Conservation (phyloP, 352 stramenopile species). For the Globisporangium yorkense region DNA sequence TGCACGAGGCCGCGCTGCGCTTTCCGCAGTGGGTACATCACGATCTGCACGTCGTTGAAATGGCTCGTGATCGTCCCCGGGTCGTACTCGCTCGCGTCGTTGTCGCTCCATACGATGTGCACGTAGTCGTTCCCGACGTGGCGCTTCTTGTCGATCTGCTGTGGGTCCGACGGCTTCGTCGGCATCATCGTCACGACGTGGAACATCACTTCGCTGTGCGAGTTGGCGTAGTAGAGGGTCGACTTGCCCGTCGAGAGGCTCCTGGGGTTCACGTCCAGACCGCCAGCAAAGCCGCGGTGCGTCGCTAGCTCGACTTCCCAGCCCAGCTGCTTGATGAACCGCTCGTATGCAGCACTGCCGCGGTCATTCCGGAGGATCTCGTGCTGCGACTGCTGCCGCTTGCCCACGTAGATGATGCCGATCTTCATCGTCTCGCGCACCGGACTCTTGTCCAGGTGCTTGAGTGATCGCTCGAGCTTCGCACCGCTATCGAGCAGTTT, state of each 20-base stretch:
- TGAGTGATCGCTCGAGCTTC: slow-evolving; percentile 76
- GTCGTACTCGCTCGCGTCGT: slow-evolving; percentile 67
- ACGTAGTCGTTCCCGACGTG: slow-evolving; percentile 88
- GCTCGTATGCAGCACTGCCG: slow-evolving; percentile 56
- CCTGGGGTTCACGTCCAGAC: slow-evolving; percentile 73
- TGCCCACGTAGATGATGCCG: slow-evolving; percentile 81
- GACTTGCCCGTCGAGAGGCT: slow-evolving; percentile 69
- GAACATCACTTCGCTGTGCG: slow-evolving; percentile 83
- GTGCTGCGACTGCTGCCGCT: slow-evolving; percentile 65
- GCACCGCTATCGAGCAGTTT: slow-evolving; percentile 66
- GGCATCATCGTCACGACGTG: slow-evolving; percentile 88
- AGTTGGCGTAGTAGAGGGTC: slow-evolving; percentile 79
- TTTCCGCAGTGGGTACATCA: slow-evolving; percentile 71
- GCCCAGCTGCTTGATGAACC: slow-evolving; percentile 68
- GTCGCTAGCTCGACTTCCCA: slow-evolving; percentile 68
- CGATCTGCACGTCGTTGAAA: slow-evolving; percentile 86
- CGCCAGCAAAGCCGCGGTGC: slow-evolving; percentile 71
- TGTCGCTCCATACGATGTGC: slow-evolving; percentile 85
- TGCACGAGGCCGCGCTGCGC: slow-evolving; percentile 63
- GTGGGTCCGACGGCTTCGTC: slow-evolving; percentile 63
- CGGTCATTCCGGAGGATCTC: slow-evolving; percentile 77
- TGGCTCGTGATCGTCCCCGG: slow-evolving; percentile 85
- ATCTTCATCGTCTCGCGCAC: slow-evolving; percentile 89
- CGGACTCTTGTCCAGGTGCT: slow-evolving; percentile 80
- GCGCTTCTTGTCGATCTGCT: slow-evolving; percentile 89